Base-by-base conservation (phyloP, 805 yeast species). In the Cyberlindnera veronae region DNA sequence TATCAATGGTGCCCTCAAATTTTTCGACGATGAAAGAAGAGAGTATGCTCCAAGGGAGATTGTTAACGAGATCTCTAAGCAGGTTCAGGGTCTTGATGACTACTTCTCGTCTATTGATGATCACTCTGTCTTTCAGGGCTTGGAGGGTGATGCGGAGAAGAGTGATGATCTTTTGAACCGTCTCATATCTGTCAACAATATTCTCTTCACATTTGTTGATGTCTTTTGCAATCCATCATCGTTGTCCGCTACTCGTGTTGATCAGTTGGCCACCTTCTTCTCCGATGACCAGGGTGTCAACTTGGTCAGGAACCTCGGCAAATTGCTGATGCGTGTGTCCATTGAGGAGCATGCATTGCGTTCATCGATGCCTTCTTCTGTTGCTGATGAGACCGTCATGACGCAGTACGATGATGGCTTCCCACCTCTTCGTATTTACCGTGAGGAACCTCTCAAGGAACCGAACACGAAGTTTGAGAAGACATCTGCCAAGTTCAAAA, bases 401-500 rank as follows among this genome's bases (percentile, higher is more conserved):
- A 41, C 39, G 15, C 55, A 55, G 29, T 54, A 50, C 19, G 57
- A 60, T n/a, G 66, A 55, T 39, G 55, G 56, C 0, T 38, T 63
- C 53, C 71, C 72, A 2, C 71, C 72, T 7, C 39, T 67, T 13
- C 56, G 71, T 32, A 64, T 77, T 8, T 68, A 67, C 42, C 60
- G 69, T 0, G 65, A 64, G 2, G 70, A 72, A 19, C 77, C 55
- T 5, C 36, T 32, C 5, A 53, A 63, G 34, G 49, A 66, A 28
- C 53, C 55, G 19, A 44, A 57, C 34, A 55, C 64, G 40, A 42
- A 41, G 26, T 60, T 67, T 42, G 71, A 69, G 26, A 71, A 69
- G 29, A 72, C 76, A 0, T 68, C 77, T 29, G 75, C 84, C 1
- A 79, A 78, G 49, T 77, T 67, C 61, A 83, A 83, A 47, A 84